phyloP scores from a whole-genome alignment of 169 alveolate genomes.

The Plasmodium fragile region DNA sequence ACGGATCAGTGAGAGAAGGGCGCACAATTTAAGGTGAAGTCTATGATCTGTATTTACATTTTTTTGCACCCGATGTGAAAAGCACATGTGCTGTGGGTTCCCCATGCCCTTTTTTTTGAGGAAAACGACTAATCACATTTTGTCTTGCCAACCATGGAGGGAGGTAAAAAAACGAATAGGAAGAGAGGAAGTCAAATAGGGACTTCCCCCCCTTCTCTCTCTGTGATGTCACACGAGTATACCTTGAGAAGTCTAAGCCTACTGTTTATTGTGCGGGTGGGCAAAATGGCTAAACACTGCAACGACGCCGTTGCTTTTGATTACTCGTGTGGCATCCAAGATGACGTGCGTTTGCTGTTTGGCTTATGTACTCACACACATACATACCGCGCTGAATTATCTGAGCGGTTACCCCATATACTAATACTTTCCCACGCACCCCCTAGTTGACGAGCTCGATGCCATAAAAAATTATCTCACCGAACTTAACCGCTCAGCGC shows the following conservation, averaged over 20 bases:
- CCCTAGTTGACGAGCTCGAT: constrained; percentile 16
- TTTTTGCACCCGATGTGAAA: not conserved
- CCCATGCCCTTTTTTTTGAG: not conserved
- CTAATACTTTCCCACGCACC: not conserved
- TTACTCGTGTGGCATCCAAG: not conserved
- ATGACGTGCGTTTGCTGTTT: not conserved
- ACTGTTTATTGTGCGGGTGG: not conserved
- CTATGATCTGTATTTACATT: not conserved
- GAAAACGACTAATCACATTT: not conserved
- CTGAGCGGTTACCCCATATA: not conserved
- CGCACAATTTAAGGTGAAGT: not conserved
- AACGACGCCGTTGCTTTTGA: not conserved
- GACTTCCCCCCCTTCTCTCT: not conserved
- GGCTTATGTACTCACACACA: not conserved
- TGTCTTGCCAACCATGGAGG: not conserved
- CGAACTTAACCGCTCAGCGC: constrained; percentile 14
- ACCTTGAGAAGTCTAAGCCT: not conserved
- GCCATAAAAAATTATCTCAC: constrained; percentile 17
- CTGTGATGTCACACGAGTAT: not conserved
- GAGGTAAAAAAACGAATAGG: not conserved
- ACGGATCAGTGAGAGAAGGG: not conserved
- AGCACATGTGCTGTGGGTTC: not conserved
- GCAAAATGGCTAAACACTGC: not conserved
- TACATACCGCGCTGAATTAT: not conserved
- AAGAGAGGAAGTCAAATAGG: not conserved